These are phyloP conservation scores for Akanthomyces lecanii DNA, from an alignment of 2,329 filamentous ascomycete species.

Conservation along the genomic window DNA sequence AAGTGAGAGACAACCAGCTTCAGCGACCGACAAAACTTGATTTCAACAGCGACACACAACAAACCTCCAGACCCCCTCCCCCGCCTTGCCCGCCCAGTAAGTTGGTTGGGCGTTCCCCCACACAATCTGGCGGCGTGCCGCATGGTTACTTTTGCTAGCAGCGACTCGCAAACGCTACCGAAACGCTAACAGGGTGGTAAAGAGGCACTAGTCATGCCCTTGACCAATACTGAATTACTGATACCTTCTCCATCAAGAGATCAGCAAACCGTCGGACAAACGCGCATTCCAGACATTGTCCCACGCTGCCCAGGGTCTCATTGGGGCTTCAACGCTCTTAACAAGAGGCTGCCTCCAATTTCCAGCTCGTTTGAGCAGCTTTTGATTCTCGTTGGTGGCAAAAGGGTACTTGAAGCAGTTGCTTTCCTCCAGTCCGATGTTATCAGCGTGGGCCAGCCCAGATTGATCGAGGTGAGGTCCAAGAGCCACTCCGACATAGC, in stretches of 20 bases:
- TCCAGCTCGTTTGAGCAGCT: not conserved
- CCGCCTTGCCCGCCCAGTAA: not conserved
- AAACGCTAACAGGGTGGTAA: not conserved
- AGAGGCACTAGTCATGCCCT: not conserved
- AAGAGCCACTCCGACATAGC: too few species aligned
- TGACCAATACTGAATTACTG: too few species aligned
- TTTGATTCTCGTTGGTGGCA: not conserved
- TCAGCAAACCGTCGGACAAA: constrained; percentile 3
- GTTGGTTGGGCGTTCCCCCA: not conserved
- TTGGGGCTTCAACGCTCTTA: not conserved
- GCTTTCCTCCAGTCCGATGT: too few species aligned
- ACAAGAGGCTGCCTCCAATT: not conserved
- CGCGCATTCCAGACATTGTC: constrained; percentile 4
- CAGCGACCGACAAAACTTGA: not conserved
- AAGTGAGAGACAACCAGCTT: not conserved
- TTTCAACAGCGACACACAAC: not conserved
- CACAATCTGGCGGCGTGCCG: not conserved
- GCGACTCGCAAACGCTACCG: not conserved
- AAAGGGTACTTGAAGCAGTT: not conserved
- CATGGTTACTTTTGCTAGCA: not conserved
- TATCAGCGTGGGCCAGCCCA: too few species aligned
- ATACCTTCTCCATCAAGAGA: not conserved
- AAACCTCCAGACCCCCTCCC: not conserved
- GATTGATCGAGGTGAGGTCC: too few species aligned
- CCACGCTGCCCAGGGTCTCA: not conserved